Evolutionary conservation across 2,329 filamentous ascomycete species (phyloP).

Genomic region (Mycocentrospora acerina): DNA sequence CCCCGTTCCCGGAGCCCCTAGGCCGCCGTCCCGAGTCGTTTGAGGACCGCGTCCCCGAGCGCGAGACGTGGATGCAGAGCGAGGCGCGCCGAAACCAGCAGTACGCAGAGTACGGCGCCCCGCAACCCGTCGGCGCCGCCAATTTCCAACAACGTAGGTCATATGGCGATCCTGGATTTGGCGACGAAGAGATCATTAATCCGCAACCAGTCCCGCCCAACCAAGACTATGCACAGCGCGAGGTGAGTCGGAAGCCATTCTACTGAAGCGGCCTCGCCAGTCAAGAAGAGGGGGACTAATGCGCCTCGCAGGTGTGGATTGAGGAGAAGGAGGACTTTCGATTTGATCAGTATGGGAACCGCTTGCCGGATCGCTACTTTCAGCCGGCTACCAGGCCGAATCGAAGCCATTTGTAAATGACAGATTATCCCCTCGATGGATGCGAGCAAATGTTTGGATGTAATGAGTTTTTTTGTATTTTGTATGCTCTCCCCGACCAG

Average conservation of each 20-base stretch:
- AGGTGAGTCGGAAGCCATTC: slow-evolving; percentile 25
- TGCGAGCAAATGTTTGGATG: too few species aligned
- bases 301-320: slow-evolving; percentile 33
- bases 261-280: background rate
- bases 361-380: slow-evolving; percentile 33
- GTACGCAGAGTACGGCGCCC: slow-evolving; percentile 35
- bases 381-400: slow-evolving; percentile 4
- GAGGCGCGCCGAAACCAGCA: slow-evolving; percentile 12
- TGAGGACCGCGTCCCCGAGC: slow-evolving; percentile 40
- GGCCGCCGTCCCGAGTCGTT: slow-evolving; percentile 37
- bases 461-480: too few species aligned
- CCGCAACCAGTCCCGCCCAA: slow-evolving; percentile 40
- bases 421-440: too few species aligned
- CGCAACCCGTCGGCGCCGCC: slow-evolving; percentile 30
- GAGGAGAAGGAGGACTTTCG: slow-evolving; percentile 40
- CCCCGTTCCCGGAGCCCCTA: slow-evolving; percentile 22
- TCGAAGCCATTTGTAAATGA: too few species aligned
- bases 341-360: slow-evolving; percentile 39
- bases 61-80: slow-evolving; percentile 38
- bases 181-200: slow-evolving; percentile 40
- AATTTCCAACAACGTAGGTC: slow-evolving; percentile 35
- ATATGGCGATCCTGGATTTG: slow-evolving; percentile 39
- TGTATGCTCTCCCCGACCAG: too few species aligned
- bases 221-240: slow-evolving; percentile 30
- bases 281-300: background rate